Conservation (phyloP, 768 basidiomycete genomes). For the Suillus lakei region DNA sequence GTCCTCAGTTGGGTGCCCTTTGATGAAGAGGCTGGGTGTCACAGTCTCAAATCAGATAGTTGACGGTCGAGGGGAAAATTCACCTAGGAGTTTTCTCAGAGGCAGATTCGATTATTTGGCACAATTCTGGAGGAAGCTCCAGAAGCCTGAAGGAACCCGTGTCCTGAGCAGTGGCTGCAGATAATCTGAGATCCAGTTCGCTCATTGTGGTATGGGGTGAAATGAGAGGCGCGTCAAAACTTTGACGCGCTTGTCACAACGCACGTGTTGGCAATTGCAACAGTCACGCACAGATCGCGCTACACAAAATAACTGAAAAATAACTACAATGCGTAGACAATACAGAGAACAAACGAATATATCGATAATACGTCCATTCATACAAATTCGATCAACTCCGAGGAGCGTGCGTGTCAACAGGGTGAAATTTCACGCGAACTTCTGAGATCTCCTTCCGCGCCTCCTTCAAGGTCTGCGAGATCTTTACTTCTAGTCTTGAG, state of each 20-base stretch:
- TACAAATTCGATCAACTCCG: not conserved
- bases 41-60: conserved; percentile 1
- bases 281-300: not conserved
- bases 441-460: conserved; percentile 72
- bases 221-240: not conserved
- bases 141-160: conserved; percentile 67
- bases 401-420: conserved; percentile 32
- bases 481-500: conserved; percentile 63
- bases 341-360: not conserved
- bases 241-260: conserved; percentile 4
- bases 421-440: conserved; percentile 67
- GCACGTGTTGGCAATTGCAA: not conserved
- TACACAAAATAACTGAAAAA: not conserved
- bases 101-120: conserved; percentile 61
- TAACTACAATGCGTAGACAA: not conserved
- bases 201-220: conserved; percentile 21
- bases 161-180: conserved; percentile 50
- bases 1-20: conserved; percentile 81
- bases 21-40: conserved; percentile 66
- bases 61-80: not conserved
- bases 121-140: conserved; percentile 75
- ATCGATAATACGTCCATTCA: conserved; percentile 5
- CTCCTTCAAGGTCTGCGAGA: conserved; percentile 56
- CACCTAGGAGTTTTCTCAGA: conserved; percentile 23
- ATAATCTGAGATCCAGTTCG: conserved; percentile 52